phyloP scores from a whole-genome alignment of 164 flowering plant genomes.

The Tetrastigma voinierianum region DNA sequence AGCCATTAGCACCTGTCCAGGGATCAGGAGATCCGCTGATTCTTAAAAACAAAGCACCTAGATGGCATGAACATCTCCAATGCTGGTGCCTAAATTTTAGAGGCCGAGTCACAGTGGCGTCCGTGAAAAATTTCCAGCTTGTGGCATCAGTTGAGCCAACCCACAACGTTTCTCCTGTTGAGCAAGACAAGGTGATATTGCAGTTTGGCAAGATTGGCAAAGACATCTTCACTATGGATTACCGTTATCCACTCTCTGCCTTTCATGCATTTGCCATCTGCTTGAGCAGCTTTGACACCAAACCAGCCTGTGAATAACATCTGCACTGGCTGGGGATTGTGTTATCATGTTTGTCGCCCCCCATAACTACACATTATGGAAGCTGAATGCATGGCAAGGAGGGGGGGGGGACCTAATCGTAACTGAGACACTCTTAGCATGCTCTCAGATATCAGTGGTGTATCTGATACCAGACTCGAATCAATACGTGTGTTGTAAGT shows the following conservation, averaged over 20 bases:
- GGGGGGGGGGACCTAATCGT: background rate
- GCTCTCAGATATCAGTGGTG: background rate
- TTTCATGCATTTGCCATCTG: conserved; percentile 58
- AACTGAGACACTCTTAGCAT: background rate
- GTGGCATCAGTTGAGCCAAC: conserved; percentile 45
- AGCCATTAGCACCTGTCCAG: conserved; percentile 13
- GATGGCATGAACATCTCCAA: conserved; percentile 63
- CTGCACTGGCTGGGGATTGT: background rate
- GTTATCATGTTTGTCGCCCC: no score
- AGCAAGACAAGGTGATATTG: conserved; percentile 55
- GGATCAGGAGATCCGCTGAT: conserved; percentile 30
- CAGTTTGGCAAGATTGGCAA: conserved; percentile 73
- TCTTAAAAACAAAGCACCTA: conserved; percentile 56
- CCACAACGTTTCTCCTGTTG: conserved; percentile 30
- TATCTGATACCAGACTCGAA: background rate
- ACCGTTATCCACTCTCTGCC: conserved; percentile 61
- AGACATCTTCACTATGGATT: conserved; percentile 74
- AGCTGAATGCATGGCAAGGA: background rate
- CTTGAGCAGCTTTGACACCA: conserved; percentile 57
- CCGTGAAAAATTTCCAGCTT: conserved; percentile 69
- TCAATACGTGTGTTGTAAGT: background rate
- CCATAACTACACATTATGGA: background rate
- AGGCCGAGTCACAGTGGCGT: conserved; percentile 71
- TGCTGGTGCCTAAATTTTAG: conserved; percentile 68
- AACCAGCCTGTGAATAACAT: conserved; percentile 50